Evolutionary conservation across 345 rosid genomes (phyloP), one percentile per base, ranked within the genome.

Genomic region (Eucalyptus polybractea): DNA sequence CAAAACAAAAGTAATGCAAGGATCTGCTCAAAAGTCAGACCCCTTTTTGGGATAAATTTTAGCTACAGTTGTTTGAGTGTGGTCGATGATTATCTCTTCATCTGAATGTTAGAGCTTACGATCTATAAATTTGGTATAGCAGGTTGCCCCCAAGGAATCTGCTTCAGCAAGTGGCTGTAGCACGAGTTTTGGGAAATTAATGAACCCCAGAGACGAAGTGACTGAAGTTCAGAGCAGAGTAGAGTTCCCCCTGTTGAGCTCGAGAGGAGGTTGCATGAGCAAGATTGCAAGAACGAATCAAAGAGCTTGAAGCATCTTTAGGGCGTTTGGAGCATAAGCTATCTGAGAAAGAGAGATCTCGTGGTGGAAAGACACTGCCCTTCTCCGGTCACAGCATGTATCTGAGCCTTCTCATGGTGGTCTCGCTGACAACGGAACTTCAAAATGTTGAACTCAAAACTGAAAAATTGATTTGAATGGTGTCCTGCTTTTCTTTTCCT

Each of bases 291-390:
- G 97, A 96, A 56, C 92, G 93, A 88, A 96, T 96, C 87, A 92
- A 90, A 90, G 96, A 96, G 93, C 93, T 97, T 3, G 94, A 96
- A 93, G 89, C 88, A 54, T 95, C 95, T 83, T 87, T 97, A 86
- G 92, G 91, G 87, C 86, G 89, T 60, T 91, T 93, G 58, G 90
- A 91, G 72, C 87, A 87, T 50, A 94, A 90, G 92, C 97, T 96
- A 72, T 87, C 45, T 8, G 93, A 94, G 91, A 95, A 95, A 80
- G 97, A 97, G 98, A 97, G 94, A 91, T 93, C 80, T 92, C 93
- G 11, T 93, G 95, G 98, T 97, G 97, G 99, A 96, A 94, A 92
- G 97, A 93, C 91, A 94, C 95, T 14, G 98, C 97, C 29, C 87
- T 80, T 45, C 89, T 80, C 3, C 53, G 25, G 45, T 44, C 87